Evolutionary conservation across 1,284 basidiomycete genomes (phyloP).

Genomic region (Cutaneotrichosporon mucoides): DNA sequence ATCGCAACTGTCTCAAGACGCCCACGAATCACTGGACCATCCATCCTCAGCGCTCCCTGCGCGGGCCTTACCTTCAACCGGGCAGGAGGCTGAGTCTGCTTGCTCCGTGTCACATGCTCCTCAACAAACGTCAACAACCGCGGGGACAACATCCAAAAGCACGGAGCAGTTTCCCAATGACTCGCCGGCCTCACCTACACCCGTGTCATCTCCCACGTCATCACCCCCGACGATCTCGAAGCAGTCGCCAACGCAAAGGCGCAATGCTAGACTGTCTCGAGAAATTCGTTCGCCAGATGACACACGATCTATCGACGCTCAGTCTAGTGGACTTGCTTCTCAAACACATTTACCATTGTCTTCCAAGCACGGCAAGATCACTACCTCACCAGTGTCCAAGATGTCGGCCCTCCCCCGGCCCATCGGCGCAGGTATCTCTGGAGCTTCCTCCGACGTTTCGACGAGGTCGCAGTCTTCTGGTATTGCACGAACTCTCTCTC

Average conservation of each 20-base stretch:
- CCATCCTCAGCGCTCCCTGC: no score
- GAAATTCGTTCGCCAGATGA: not conserved
- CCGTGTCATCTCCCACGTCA: not conserved
- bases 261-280: not conserved
- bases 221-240: not conserved
- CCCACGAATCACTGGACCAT: no score
- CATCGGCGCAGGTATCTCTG: not conserved
- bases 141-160: no score
- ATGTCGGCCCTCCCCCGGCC: not conserved
- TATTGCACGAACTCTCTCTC: constrained; percentile 14
- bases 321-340: no score
- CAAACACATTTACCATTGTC: not conserved
- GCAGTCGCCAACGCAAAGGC: not conserved
- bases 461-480: constrained; percentile 13
- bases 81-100: no score
- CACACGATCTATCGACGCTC: not conserved
- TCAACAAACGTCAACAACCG: no score
- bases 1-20: no score
- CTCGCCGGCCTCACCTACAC: not conserved
- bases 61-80: no score
- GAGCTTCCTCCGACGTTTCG: not conserved
- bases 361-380: not conserved
- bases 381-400: not conserved
- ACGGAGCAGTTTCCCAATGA: not conserved
- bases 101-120: no score